A percentile compares a stretch with the other conserved stretches of the same genome.
Evolutionary conservation across 2,329 filamentous ascomycete species (phyloP).

Genomic region (Pseudogymnoascus sp.): DNA sequence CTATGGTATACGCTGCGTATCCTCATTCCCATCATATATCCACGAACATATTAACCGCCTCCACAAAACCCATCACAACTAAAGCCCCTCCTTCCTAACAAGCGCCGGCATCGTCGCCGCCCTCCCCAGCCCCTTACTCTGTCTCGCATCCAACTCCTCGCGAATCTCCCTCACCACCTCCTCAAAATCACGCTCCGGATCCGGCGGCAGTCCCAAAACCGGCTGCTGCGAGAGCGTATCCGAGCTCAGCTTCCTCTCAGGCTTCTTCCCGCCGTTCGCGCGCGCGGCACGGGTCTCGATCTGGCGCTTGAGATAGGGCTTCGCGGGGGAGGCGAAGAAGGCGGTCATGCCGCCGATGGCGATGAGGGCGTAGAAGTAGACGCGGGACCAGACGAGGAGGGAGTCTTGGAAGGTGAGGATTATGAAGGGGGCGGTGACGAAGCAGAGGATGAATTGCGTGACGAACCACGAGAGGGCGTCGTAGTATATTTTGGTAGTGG

Average conservation of each 20-base stretch:
- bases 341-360: slow-evolving; percentile 57
- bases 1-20: neutral
- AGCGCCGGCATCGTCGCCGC: slow-evolving; percentile 12
- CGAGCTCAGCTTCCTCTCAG: slow-evolving; percentile 46
- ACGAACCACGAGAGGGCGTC: slow-evolving; percentile 67
- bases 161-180: slow-evolving; percentile 46
- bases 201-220: slow-evolving; percentile 69
- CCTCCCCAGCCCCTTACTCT: slow-evolving; percentile 17
- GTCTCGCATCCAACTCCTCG: slow-evolving; percentile 36
- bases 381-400: slow-evolving; percentile 69
- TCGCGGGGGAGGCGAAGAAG: slow-evolving; percentile 76
- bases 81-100: slow-evolving; percentile 10
- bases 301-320: slow-evolving; percentile 50
- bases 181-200: slow-evolving; percentile 67
- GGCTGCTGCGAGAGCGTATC: slow-evolving; percentile 51
- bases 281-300: slow-evolving; percentile 49
- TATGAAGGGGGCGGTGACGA: slow-evolving; percentile 77
- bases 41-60: neutral
- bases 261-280: slow-evolving; percentile 20
- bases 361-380: slow-evolving; percentile 81
- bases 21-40: neutral
- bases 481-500: slow-evolving; percentile 74
- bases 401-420: slow-evolving; percentile 67
- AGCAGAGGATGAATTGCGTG: slow-evolving; percentile 79
- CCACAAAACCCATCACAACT: neutral